Base-by-base conservation (phyloP, 257 asterid species). In the Lithospermum erythrorhizon region DNA sequence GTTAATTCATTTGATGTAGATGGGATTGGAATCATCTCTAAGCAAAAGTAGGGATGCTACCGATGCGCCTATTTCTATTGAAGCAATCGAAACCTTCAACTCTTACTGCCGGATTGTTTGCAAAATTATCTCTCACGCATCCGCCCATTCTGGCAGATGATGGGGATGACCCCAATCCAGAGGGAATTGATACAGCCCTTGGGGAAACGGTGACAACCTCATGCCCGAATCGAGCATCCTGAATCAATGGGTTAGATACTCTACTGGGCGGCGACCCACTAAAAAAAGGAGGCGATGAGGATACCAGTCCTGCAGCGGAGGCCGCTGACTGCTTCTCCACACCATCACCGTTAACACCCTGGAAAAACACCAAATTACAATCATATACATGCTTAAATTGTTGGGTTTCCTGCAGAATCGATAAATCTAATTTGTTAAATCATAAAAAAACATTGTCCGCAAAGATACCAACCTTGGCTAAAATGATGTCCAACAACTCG, bases 201-300 rank as follows among this genome's bases (percentile, higher is more conserved):
- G 95, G 97, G 1, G 95, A 79, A 21, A 78, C 68, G 1, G 94
- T 86, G 70, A 79, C 21, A 17, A 69, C 59, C 45, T 78, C 91
- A 61, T 83, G 94, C 60, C 90, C 86, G 32, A 93, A 93, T 15
- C 90, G 87, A 3, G 89, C 83, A 48, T 89, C 98, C 67, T 84
- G 93, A 82, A 89, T 83, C 79, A 93, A 80, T 51, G 98, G 98
- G 95, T 93, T 93, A 84, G 98, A 86, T 23, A 84, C 98, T 86
- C 98, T 83, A 65, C 91, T 80, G 81, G 98, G 98, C 85, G 98
- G 98, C 11, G 98, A 93, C 95, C 98, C 97, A 2, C 82, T 54
- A 83, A 89, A 93, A 93, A 86, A 93, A 53, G 97, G 97, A 94
- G 97, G 98, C 81, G 98, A 86, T 84, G 96, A 84, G 73, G 96